Evolutionary conservation across 2,329 filamentous ascomycete species (phyloP), one percentile per base, ranked within the genome.

Genomic region (Fusarium sp.): DNA sequence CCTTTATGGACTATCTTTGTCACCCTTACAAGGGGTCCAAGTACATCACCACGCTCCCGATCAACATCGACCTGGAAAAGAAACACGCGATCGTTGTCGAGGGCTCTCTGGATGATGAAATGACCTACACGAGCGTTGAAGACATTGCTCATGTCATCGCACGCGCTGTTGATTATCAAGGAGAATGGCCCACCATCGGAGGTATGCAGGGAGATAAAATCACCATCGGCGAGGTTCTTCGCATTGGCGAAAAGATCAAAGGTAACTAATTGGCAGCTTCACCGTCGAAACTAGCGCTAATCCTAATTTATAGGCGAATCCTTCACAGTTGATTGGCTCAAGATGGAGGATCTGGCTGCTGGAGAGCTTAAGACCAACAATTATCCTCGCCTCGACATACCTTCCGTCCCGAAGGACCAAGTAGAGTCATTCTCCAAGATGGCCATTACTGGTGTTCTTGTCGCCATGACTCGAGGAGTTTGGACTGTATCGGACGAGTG

Each of bases 1-100:
- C 88, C 9, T 89, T 89, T 73, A 71, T 87, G 56, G 83, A 90
- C 75, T 90, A 90, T 79, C 81, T 89, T 16, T 86, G 85, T 1
- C 84, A 81, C 62, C 88, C 89, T 0, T 75, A 87, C 62, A 80
- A 84, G 50, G 83, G 86, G 0, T 77, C 85, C 8, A 86, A 84
- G 35, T 79, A 87, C 27, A 75, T 90, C 4, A 73, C 79, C 6
- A 79, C 82, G 0, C 68, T 86, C 2, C 76, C 85, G 7, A 82
- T 71, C 4, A 62, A 80, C 9, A 76, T 85, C 34, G 81, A 86
- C 72, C 81, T 84, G 38, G 31, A 83, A 24, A 78, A 82, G 11
- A 76, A 80, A 3, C 84, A 84, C 18, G 85, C 84, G 0, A 81
- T 88, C 7, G 67, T 84, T 3, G 74, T 87, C 1, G 81, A 85